Evolutionary conservation across 495 filamentous ascomycete genomes (phyloP), one percentile per base, ranked within the genome.

Genomic region (Penicillium odoratum): DNA sequence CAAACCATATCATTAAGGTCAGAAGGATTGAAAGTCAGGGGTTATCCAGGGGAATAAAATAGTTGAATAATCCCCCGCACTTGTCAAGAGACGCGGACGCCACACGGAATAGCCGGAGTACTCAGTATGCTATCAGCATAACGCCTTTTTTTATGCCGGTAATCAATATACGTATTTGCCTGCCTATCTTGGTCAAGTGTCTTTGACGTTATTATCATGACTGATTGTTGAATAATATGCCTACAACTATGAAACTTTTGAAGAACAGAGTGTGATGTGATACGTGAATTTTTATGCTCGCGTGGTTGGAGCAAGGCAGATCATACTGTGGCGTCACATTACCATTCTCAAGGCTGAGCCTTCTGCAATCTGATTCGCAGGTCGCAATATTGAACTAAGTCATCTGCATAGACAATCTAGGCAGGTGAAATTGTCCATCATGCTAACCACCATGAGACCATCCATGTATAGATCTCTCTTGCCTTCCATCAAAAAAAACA

Each of bases 181-280:
- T 40, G 38, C 13, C 13, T 15, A 16, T 16, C 13, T 16, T 16
- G 38, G 38, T 5, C 13, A 40, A 40, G 38, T 16, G 38, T 16
- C 51, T 70, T 76, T 25, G 61, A 5, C 15, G 15, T 40, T 5
- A 3, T 16, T 16, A n/a, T n/a, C 15, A 4, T 13, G 13, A 40
- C 13, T 40, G 5, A 16, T 16, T 40, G 38, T 40, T 40, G 38
- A 40, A 40, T 5, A 16, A 5, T 3, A 36, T 36, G 33, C 9
- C 8, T 33, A 33, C 30, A 33, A 5, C 30, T 33, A 33, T 7
- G 13, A 38, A 10, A 1, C 1, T 38, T 38, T 38, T 13, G 15
- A 16, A 33, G 15, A n/a, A 16, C 38, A 11, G 15, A 7, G 3
- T 5, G n/a, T 40, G 15, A 16, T n/a, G 15, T 2, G 13, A 40